Base-by-base conservation (phyloP, 352 stramenopile species). In the Globisporangium okanoganense region DNA sequence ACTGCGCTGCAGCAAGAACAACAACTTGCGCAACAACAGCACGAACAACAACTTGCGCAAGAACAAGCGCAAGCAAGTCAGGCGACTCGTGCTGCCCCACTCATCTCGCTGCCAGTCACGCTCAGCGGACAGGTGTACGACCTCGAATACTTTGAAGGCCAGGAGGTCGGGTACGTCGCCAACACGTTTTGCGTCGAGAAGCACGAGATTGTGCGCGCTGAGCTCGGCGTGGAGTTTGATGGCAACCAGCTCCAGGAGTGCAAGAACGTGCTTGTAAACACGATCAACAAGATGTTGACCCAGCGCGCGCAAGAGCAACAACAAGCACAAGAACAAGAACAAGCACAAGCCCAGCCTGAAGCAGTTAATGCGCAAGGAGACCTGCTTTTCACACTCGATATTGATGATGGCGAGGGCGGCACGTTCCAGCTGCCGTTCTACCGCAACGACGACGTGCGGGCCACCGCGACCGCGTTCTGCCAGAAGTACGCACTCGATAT, bases 141-240 rank as follows among this genome's bases (percentile, higher is more conserved):
- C n/a, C 70, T 94, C 36, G 65, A 87, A 22, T 94, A 85, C 71
- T 88, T 79, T 49, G 69, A 75, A 47, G 75, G 78, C 5, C 74
- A 94, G 41, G 75, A 92, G 50, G 76, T 75, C 0, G 69, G 66
- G 16, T 69, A 69, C 58, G 79, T 75, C 20, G 79, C 82, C 24
- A 88, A 88, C 40, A 72, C 65, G 14, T 92, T 94, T 55, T 94
- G 84, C 51, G 71, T 84, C 24, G 78, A 89, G 64, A 88, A 89
- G 65, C 67, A 88, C 56, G 75, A 88, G 62, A 62, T 75, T 7
- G 59, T 91, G 31, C 75, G 75, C 22, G 62, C 65, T 3, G 74
- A 88, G 60, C 27, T 85, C 22, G 79, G 76, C 12, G 36, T 80
- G 3, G 67, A 79, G 9, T 88, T 93, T 51, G 70, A 85, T 44